phyloP scores from a whole-genome alignment of 192 early-diverging fungal genomes.

The Gaertneriomyces semiglobifer region DNA sequence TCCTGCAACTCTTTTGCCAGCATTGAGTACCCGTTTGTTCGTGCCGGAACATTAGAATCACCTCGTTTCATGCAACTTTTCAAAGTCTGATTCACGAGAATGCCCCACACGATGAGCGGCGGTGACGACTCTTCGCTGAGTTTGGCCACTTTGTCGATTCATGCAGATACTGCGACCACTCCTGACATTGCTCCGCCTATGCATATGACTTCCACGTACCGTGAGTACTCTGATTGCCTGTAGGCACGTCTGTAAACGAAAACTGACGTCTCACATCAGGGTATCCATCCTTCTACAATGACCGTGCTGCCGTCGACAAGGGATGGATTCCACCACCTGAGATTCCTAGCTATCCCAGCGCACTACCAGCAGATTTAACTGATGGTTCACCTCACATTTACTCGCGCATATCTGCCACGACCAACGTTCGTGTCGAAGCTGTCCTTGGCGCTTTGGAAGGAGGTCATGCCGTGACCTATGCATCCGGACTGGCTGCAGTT shows the following conservation, averaged over 20 bases:
- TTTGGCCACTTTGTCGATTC: constrained; percentile 45
- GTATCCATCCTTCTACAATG: constrained; percentile 26
- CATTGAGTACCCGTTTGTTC: too few species aligned
- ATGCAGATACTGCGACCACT: constrained; percentile 48
- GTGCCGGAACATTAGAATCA: too few species aligned
- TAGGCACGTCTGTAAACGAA: background rate
- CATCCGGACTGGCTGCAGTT: constrained; percentile 57
- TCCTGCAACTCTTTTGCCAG: too few species aligned
- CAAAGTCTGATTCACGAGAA: too few species aligned
- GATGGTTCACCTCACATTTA: constrained; percentile 40
- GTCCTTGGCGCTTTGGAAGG: constrained; percentile 53
- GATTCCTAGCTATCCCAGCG: background rate
- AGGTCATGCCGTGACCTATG: constrained; percentile 57
- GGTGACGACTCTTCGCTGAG: background rate
- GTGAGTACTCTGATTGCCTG: constrained; percentile 3
- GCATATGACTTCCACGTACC: constrained; percentile 56
- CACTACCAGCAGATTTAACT: background rate
- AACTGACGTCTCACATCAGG: constrained; percentile 8
- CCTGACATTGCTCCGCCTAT: constrained; percentile 54
- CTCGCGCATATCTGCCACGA: constrained; percentile 43
- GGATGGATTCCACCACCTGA: constrained; percentile 15
- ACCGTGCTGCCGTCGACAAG: constrained; percentile 32
- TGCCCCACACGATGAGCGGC: too few species aligned
- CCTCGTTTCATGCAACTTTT: too few species aligned
- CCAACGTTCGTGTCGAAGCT: constrained; percentile 47